phyloP scores from a whole-genome alignment of 306 rosid species.

The Ormosia semicastrata region DNA sequence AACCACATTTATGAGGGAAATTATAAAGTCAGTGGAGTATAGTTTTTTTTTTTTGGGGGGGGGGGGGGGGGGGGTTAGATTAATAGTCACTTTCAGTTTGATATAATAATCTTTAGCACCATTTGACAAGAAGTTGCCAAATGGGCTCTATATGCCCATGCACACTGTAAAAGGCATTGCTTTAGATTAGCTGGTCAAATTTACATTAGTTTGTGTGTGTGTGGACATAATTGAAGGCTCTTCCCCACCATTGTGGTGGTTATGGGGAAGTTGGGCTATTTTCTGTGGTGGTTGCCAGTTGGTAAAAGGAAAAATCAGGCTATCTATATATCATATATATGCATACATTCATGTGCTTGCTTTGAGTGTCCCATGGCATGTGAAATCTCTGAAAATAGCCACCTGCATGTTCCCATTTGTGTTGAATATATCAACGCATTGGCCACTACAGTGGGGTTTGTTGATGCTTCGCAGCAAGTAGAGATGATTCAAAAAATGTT shows the following conservation, averaged over 20 bases:
- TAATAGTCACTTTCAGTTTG: neutral
- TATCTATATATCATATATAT: neutral
- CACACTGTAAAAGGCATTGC: neutral
- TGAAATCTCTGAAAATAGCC: conserved; percentile 25
- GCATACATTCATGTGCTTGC: neutral
- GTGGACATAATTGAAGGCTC: conserved; percentile 28
- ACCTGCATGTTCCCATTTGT: neutral
- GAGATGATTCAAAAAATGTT: no score
- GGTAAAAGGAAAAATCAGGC: conserved; percentile 12
- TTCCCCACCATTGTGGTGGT: conserved; percentile 21
- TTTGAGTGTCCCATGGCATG: conserved; percentile 33
- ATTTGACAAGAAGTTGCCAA: neutral
- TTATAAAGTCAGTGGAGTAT: neutral
- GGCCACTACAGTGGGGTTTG: neutral
- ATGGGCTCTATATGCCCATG: conserved; percentile 25
- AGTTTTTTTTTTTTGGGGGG: neutral
- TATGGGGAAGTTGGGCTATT: conserved; percentile 16
- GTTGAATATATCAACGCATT: neutral
- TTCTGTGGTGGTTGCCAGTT: conserved; percentile 33
- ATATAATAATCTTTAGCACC: neutral
- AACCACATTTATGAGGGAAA: no score
- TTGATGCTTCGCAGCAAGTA: neutral
- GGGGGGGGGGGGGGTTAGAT: neutral
- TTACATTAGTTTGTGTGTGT: neutral
- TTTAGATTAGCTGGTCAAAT: neutral